Evolutionary conservation across 139 green algal genomes (phyloP).

Genomic region (Closterium sp.): DNA sequence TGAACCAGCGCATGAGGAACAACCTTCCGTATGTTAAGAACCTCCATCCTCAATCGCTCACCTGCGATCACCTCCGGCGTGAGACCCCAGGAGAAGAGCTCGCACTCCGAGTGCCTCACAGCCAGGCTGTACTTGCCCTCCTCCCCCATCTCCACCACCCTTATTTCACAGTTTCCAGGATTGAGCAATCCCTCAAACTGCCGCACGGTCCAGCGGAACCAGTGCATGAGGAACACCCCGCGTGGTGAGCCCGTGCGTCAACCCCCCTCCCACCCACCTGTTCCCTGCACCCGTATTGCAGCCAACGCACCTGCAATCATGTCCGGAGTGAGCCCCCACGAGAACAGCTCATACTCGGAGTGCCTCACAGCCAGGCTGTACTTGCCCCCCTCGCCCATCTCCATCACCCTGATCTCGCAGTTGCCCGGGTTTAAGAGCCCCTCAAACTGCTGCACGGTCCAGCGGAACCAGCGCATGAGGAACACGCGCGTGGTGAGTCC

Average conservation of each 20-base stretch:
- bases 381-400: slow-evolving; percentile 15
- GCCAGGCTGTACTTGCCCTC: slow-evolving; percentile 8
- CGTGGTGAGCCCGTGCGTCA: slow-evolving; percentile 51
- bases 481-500: slow-evolving; percentile 57
- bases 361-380: slow-evolving; percentile 28
- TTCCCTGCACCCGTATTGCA: too few relatives aligned
- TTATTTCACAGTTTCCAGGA: slow-evolving; percentile 24
- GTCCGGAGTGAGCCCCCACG: background rate
- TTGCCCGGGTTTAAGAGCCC: slow-evolving; percentile 28
- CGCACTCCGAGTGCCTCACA: slow-evolving; percentile 3
- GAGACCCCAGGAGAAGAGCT: background rate
- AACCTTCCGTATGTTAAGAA: too few relatives aligned
- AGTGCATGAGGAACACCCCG: slow-evolving; percentile 58
- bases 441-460: slow-evolving; percentile 51
- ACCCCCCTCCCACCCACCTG: too few relatives aligned
- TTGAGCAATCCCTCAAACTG: slow-evolving; percentile 43
- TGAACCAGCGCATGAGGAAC: too few relatives aligned
- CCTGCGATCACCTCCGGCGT: slow-evolving; percentile 2
- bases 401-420: slow-evolving; percentile 23
- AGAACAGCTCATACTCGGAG: slow-evolving; percentile 5
- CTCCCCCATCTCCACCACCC: background rate
- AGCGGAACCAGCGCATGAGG: slow-evolving; percentile 61
- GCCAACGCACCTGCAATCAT: slow-evolving; percentile 18
- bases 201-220: slow-evolving; percentile 54
- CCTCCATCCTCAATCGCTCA: too few relatives aligned